A percentile compares a stretch with the other conserved stretches of the same genome.
These are phyloP conservation scores for Aleurites moluccanus DNA, from an alignment of 441 rosid genomes.

Conservation along the genomic window DNA sequence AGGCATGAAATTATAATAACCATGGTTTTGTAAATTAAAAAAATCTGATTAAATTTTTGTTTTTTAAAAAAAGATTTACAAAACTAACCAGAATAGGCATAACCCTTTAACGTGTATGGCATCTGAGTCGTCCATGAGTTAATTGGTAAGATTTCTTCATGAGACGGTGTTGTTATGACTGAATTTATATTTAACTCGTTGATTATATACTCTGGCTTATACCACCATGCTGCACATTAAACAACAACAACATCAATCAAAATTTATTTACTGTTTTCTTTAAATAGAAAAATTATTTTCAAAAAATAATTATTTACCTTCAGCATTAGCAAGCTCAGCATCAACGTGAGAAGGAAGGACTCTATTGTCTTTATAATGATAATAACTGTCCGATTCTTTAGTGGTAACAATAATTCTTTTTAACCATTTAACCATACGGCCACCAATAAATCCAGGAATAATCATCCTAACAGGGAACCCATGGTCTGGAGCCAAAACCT, in stretches of 20 bases:
- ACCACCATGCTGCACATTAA: slow-evolving; percentile 74
- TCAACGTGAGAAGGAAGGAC: slow-evolving; percentile 87
- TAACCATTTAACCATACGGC: slow-evolving; percentile 92
- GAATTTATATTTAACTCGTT: slow-evolving; percentile 89
- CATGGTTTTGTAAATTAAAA: background rate
- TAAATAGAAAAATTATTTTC: background rate
- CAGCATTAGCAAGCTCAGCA: slow-evolving; percentile 76
- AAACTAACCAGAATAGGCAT: slow-evolving; percentile 74
- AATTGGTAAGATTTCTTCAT: slow-evolving; percentile 72
- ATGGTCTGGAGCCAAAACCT: slow-evolving; percentile 69
- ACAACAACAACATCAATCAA: background rate
- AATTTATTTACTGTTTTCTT: background rate
- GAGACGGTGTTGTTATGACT: slow-evolving; percentile 78
- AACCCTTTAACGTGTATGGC: slow-evolving; percentile 72
- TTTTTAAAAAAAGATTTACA: background rate
- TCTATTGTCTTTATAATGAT: slow-evolving; percentile 74
- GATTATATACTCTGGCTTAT: slow-evolving; percentile 73
- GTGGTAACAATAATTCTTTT: slow-evolving; percentile 72
- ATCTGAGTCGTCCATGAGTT: slow-evolving; percentile 78
- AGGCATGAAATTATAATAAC: too few relatives aligned
- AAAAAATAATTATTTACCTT: slow-evolving; percentile 44
- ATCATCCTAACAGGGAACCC: slow-evolving; percentile 83
- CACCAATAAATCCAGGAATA: slow-evolving; percentile 85
- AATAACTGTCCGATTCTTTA: slow-evolving; percentile 65
- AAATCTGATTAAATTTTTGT: background rate